Percentiles rank a stretch among this genome's conserved stretches.
phyloP scores from a whole-genome alignment of 164 flowering plant genomes.

The Piper betle region DNA sequence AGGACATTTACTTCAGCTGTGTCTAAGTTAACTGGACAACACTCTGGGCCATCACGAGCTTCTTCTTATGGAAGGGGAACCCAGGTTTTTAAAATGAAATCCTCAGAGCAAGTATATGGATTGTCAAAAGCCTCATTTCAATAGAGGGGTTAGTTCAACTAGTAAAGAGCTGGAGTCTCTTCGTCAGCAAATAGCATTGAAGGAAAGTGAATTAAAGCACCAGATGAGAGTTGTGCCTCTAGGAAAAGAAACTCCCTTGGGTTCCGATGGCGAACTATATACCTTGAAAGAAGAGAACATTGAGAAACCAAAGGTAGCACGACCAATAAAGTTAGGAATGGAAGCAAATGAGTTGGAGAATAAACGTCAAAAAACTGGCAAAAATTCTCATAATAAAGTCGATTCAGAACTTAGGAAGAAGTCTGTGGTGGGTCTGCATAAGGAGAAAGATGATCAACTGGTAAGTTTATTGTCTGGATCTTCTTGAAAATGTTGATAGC shows the following conservation, averaged over 20 bases:
- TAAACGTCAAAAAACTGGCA: constrained; percentile 37
- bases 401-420: constrained; percentile 10
- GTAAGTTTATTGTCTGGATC: background rate
- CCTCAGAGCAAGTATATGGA: constrained; percentile 13
- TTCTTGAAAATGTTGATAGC: too few species aligned
- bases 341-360: constrained; percentile 23
- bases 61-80: constrained; percentile 19
- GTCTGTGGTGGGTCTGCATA: constrained; percentile 1
- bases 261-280: constrained; percentile 13
- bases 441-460: background rate
- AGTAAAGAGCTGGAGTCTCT: constrained; percentile 44
- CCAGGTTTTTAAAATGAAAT: constrained; percentile 16
- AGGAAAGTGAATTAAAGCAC: constrained; percentile 54
- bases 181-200: constrained; percentile 64
- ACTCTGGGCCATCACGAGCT: constrained; percentile 18
- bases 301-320: constrained; percentile 1
- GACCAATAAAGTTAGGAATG: background rate
- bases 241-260: constrained; percentile 24
- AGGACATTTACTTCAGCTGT: constrained; percentile 25
- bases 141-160: constrained; percentile 18
- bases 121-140: constrained; percentile 20
- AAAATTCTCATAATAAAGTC: constrained; percentile 12
- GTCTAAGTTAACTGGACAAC: constrained; percentile 18
- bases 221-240: constrained; percentile 25
- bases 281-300: constrained; percentile 9